These are phyloP conservation scores for Aureobasidium zeae DNA, from an alignment of 2,329 filamentous ascomycete species.

Conservation along the genomic window DNA sequence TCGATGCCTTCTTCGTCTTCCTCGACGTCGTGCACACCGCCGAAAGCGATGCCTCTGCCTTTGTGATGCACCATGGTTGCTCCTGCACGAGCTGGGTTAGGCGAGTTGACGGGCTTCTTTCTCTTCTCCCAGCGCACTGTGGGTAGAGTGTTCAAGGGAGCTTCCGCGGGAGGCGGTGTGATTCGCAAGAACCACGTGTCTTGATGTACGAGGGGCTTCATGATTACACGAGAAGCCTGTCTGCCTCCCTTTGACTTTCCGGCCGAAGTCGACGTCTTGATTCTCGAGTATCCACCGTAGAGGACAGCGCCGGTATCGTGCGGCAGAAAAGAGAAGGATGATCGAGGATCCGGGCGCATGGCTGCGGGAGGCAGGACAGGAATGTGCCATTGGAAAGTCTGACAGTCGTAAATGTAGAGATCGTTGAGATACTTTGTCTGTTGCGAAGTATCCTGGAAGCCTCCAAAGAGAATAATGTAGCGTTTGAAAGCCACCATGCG, in stretches of 20 bases:
- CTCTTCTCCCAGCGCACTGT: conserved; percentile 82
- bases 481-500: conserved; percentile 97
- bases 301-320: conserved; percentile 84
- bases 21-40: conserved; percentile 63
- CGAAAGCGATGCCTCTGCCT: conserved; percentile 84
- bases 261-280: conserved; percentile 57
- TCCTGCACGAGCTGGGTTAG: conserved; percentile 73
- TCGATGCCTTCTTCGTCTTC: conserved; percentile 68
- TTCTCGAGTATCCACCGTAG: conserved; percentile 86
- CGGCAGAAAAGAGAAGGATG: conserved; percentile 83
- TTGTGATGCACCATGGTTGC: conserved; percentile 93
- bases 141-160: conserved; percentile 56
- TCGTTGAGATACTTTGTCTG: conserved; percentile 90
- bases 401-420: conserved; percentile 90
- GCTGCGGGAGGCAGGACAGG: conserved; percentile 67
- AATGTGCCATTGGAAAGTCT: conserved; percentile 74
- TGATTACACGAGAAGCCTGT: conserved; percentile 57
- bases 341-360: conserved; percentile 81
- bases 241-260: conserved; percentile 55
- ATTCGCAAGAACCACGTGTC: conserved; percentile 91
- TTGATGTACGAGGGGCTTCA: conserved; percentile 84
- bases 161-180: conserved; percentile 59
- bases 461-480: conserved; percentile 90
- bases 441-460: conserved; percentile 93
- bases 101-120: conserved; percentile 84